These are phyloP conservation scores for Fusarium gaditjirri DNA, from an alignment of 2,329 filamentous ascomycete species.

Conservation along the genomic window DNA sequence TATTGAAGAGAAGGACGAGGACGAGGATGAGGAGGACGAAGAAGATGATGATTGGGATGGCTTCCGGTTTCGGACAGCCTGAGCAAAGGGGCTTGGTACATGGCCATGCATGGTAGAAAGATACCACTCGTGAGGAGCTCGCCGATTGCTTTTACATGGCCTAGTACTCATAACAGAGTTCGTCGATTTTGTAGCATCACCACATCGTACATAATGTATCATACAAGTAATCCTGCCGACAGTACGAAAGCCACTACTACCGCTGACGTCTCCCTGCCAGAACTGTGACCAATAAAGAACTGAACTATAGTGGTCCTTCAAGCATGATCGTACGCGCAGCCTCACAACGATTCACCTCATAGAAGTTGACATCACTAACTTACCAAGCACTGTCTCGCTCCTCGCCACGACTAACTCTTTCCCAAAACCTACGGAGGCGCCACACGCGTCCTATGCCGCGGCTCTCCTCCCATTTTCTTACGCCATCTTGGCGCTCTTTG, in stretches of 20 bases:
- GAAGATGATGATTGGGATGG: constrained; percentile 67
- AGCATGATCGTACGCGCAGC: neutral
- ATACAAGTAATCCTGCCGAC: constrained; percentile 34
- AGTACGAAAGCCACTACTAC: neutral
- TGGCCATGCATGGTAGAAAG: neutral
- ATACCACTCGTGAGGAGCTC: neutral
- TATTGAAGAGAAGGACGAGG: constrained; percentile 56
- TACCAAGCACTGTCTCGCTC: constrained; percentile 27
- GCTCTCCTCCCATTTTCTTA: constrained; percentile 60
- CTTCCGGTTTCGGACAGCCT: constrained; percentile 59
- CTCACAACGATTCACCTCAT: constrained; percentile 2
- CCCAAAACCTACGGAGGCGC: constrained; percentile 73
- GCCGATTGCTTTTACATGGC: neutral
- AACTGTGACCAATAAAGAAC: constrained; percentile 10
- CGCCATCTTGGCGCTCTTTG: constrained; percentile 58
- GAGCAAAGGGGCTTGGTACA: neutral
- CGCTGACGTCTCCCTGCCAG: neutral
- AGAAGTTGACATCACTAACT: constrained; percentile 20
- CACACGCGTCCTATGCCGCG: constrained; percentile 67
- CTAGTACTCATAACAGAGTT: constrained; percentile 5
- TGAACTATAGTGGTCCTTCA: neutral
- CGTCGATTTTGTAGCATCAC: constrained; percentile 38
- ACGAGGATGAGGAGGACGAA: constrained; percentile 63
- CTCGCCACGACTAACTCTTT: constrained; percentile 63
- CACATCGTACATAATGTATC: constrained; percentile 43